Conservation (phyloP, 345 rosid species). For the Citrus mangshanensis region DNA sequence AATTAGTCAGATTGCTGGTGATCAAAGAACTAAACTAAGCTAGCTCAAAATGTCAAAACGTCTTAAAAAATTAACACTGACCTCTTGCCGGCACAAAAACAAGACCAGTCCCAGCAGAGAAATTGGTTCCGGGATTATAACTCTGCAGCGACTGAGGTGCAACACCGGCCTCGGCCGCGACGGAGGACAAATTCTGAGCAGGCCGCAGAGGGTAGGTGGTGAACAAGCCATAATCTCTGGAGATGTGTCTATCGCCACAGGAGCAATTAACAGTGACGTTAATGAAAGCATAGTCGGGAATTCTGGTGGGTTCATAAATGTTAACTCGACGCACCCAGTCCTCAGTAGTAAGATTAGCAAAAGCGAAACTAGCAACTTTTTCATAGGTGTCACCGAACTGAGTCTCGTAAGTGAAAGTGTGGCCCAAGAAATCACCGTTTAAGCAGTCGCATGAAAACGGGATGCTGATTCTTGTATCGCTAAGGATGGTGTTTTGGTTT, state of each 20-base stretch:
- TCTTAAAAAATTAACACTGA: slow-evolving; percentile 1
- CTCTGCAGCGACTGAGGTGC: slow-evolving; percentile 23
- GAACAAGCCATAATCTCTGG: slow-evolving; percentile 41
- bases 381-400: slow-evolving; percentile 31
- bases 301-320: slow-evolving; percentile 17
- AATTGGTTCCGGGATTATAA: slow-evolving; percentile 36
- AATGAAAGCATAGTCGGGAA: slow-evolving; percentile 24
- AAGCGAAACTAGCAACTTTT: slow-evolving; percentile 19
- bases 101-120: slow-evolving; percentile 36
- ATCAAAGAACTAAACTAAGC: neutral
- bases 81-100: slow-evolving; percentile 53
- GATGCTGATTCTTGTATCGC: slow-evolving; percentile 26
- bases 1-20: neutral
- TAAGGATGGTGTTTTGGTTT: slow-evolving; percentile 16
- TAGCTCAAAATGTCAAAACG: neutral
- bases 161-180: slow-evolving; percentile 26
- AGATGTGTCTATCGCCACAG: slow-evolving; percentile 37
- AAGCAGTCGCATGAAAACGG: slow-evolving; percentile 51
- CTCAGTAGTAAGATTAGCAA: slow-evolving; percentile 40
- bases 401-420: slow-evolving; percentile 35
- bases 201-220: slow-evolving; percentile 38
- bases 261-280: slow-evolving; percentile 54
- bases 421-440: slow-evolving; percentile 46
- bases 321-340: slow-evolving; percentile 45
- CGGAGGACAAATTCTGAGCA: slow-evolving; percentile 24